Evolutionary conservation across 2,329 filamentous ascomycete species (phyloP), one percentile per base, ranked within the genome.

Genomic region (Aspergillus sclerotialis): DNA sequence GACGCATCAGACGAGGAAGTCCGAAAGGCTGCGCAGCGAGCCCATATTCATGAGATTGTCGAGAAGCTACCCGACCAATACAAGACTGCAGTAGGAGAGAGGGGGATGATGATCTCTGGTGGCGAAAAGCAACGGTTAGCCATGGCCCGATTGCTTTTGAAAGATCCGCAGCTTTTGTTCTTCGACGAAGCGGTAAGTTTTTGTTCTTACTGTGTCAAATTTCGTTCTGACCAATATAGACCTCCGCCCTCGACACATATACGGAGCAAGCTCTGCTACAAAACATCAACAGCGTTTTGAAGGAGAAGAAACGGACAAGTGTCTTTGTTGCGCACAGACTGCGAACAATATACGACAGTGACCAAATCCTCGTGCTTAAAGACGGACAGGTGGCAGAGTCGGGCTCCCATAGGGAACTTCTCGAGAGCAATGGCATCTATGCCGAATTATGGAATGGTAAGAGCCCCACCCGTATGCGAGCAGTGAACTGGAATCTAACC

Each of bases 51-150:
- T 60, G 81, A 92, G 28, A 86, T 83, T 33, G 82, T 94, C 40
- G 69, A 75, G 36, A 69, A 68, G n/a, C 81, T 94, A 57, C 87
- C 86, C 1, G 82, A 89, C n/a, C 86, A 87, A 11, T 94, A 96
- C 59, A 65, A 81, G 14, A 96, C 92, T 13, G 88, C 83, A 61
- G 92, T 96, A 16, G 90, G 90, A 34, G 90, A 95, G 67, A 76
- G 90, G 30, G 89, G 89, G 1, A 81, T 95, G 76, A 95, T 95
- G 89, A 94, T 95, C 28, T 93, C 85, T 1, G 89, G 86, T 2
- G 89, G 89, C 19, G 90, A 95, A 66, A 95, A 95, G 63, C 89
- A 95, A 63, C 78, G 89, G 3, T 68, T 95, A 8, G 90, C 90
- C 0, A 78, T 95, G 15, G 86, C 84, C 16, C 72, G 89, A 28